Percentiles rank a stretch among this genome's conserved stretches.
phyloP scores from a whole-genome alignment of 352 stramenopile species.

The Globisporangium radiosum region DNA sequence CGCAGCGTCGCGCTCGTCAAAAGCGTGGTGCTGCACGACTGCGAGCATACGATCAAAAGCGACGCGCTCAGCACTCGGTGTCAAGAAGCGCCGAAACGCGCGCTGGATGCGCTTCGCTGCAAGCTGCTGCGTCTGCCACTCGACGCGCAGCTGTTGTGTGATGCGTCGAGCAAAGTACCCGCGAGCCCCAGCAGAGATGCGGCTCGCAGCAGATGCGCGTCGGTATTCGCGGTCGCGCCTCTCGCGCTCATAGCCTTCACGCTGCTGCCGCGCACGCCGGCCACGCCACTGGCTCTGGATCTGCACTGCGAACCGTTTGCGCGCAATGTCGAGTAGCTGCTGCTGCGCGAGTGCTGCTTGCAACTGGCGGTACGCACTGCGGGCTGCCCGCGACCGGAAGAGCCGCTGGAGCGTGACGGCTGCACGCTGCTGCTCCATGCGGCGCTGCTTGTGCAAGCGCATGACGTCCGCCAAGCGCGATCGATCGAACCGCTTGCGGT shows the following conservation, averaged over 20 bases:
- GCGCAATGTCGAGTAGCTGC: conserved; percentile 21
- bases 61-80: conserved; percentile 32
- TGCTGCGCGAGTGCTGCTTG: conserved; percentile 38
- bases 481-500: conserved; percentile 52
- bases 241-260: conserved; percentile 24
- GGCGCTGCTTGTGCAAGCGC: conserved; percentile 46
- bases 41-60: conserved; percentile 42
- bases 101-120: conserved; percentile 50
- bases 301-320: conserved; percentile 38
- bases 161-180: conserved; percentile 54
- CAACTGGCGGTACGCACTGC: conserved; percentile 46
- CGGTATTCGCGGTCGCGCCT: conserved; percentile 24
- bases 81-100: conserved; percentile 37
- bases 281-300: conserved; percentile 68
- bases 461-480: conserved; percentile 74
- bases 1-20: conserved; percentile 39
- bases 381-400: conserved; percentile 46
- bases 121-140: conserved; percentile 23
- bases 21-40: conserved; percentile 39
- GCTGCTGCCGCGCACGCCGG: conserved; percentile 28
- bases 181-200: conserved; percentile 53
- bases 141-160: conserved; percentile 29
- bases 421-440: conserved; percentile 43
- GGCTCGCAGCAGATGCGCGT: conserved; percentile 39
- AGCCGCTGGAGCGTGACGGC: conserved; percentile 51